Conservation (phyloP, 208 protist genomes). For the Leishmania gerbilli region DNA sequence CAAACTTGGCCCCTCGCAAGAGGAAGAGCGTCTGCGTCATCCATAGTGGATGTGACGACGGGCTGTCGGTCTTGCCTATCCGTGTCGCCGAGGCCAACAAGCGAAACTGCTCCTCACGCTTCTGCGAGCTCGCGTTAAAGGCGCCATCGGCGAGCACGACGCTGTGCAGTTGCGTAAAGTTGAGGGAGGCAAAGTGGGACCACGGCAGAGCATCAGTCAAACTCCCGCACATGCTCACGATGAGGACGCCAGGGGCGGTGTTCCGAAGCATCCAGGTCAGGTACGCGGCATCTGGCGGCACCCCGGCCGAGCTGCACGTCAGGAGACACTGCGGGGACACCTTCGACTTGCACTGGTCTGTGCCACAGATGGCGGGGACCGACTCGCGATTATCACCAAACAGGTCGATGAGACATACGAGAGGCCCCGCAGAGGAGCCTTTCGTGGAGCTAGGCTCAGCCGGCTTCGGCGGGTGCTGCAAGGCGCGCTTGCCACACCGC, state of each 20-base stretch:
- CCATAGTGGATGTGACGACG: slow-evolving; percentile 33
- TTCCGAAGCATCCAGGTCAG: slow-evolving; percentile 43
- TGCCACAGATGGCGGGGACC: slow-evolving; percentile 31
- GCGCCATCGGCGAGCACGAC: slow-evolving; percentile 42
- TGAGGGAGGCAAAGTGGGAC: slow-evolving; percentile 37
- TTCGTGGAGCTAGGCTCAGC: slow-evolving; percentile 3
- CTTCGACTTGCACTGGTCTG: slow-evolving; percentile 35
- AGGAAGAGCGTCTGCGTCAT: slow-evolving; percentile 64
- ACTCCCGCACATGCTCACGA: slow-evolving; percentile 52
- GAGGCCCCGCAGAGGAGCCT: slow-evolving; percentile 3
- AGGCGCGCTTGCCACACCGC: slow-evolving; percentile 6
- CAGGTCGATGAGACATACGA: slow-evolving; percentile 61
- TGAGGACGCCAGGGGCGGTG: slow-evolving; percentile 11
- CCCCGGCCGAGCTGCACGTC: slow-evolving; percentile 32
- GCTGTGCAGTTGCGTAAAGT: slow-evolving; percentile 52
- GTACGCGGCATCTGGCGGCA: slow-evolving; percentile 42
- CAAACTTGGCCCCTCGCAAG: slow-evolving; percentile 61
- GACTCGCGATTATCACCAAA: slow-evolving; percentile 60
- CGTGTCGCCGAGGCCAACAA: slow-evolving; percentile 7
- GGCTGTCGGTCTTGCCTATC: background rate
- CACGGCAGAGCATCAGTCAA: slow-evolving; percentile 42
- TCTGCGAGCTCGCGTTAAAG: slow-evolving; percentile 46
- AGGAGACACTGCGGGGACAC: slow-evolving; percentile 41
- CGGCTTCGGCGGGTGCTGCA: slow-evolving; percentile 10
- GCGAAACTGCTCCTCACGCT: slow-evolving; percentile 60